Percentiles rank a stretch among this genome's conserved stretches.
Conservation (phyloP, 345 rosid species). For the Salix arbutifolia region DNA sequence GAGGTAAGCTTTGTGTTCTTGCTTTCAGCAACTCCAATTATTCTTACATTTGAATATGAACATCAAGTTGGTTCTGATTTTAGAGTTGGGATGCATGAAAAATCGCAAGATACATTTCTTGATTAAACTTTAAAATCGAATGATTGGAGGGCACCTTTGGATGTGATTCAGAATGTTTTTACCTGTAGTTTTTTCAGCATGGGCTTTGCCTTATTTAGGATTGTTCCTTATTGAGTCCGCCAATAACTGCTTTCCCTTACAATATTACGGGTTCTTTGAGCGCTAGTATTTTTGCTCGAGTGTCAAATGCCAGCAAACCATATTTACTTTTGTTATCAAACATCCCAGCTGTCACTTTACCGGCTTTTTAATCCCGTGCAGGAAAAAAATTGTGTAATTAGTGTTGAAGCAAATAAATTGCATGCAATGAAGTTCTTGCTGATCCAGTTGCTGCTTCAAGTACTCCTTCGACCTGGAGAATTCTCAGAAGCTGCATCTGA, state of each 20-base stretch:
- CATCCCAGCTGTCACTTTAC: neutral
- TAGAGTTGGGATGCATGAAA: neutral
- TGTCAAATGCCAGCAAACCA: neutral
- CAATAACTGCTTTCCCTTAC: neutral
- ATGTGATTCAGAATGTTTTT: neutral
- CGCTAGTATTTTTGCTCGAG: neutral
- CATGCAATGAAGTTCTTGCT: constrained; percentile 73
- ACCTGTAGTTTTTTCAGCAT: neutral
- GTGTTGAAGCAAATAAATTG: constrained; percentile 42
- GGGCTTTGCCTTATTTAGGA: neutral
- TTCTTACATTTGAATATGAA: neutral
- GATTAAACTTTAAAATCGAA: neutral
- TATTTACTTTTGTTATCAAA: neutral
- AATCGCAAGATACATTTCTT: neutral
- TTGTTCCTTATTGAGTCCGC: neutral
- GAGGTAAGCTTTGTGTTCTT: constrained; percentile 41
- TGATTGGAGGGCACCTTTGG: neutral
- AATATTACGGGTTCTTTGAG: neutral
- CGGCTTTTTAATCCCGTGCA: constrained; percentile 24
- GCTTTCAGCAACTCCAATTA: neutral
- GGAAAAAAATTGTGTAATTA: constrained; percentile 61
- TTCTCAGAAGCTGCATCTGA: constrained; percentile 72
- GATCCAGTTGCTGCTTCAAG: constrained; percentile 81
- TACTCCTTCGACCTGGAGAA: constrained; percentile 83
- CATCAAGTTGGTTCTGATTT: neutral